Evolutionary conservation across 2,329 filamentous ascomycete species (phyloP).

Genomic region (Pestalotiopsis fici): DNA sequence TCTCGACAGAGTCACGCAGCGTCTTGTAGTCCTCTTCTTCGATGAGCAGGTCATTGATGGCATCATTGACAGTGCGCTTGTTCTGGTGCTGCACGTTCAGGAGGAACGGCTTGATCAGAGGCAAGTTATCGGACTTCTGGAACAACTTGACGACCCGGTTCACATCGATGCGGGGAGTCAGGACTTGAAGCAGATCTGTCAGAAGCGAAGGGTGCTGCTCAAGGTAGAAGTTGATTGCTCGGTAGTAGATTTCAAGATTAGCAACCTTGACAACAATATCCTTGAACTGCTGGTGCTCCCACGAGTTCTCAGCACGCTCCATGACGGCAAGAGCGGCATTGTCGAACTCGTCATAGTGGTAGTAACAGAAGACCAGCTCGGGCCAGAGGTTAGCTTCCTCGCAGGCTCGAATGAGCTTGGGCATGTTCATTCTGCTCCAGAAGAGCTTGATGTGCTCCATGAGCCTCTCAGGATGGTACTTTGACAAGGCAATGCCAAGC

Average conservation of each 20-base stretch:
- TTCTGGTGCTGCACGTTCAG: constrained; percentile 96
- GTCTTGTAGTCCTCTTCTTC: constrained; percentile 99
- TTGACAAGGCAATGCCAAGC: constrained; percentile 86
- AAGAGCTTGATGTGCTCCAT: constrained; percentile 99
- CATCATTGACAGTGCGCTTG: constrained; percentile 97
- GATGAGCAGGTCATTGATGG: constrained; percentile 95
- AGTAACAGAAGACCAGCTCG: constrained; percentile 96
- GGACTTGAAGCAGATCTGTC: constrained; percentile 89
- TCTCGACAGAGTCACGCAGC: constrained; percentile 93
- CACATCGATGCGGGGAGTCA: constrained; percentile 94
- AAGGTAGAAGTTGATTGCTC: constrained; percentile 93
- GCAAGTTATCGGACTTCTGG: constrained; percentile 96
- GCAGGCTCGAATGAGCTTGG: constrained; percentile 90
- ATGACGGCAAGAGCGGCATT: constrained; percentile 97
- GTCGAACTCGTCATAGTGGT: constrained; percentile 97
- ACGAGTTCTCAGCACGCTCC: constrained; percentile 94
- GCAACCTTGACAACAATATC: constrained; percentile 97
- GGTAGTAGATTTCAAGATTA: constrained; percentile 99
- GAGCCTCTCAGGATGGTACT: constrained; percentile 91
- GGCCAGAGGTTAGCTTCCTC: constrained; percentile 97
- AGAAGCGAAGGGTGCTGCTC: constrained; percentile 94
- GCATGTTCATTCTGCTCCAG: constrained; percentile 97
- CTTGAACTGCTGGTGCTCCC: constrained; percentile 99
- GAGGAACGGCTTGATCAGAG: constrained; percentile 97
- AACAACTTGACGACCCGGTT: constrained; percentile 99